A percentile compares a stretch with the other conserved stretches of the same genome.
phyloP scores from a whole-genome alignment of 2,329 filamentous ascomycete genomes.

The Seiridium cupressi region DNA sequence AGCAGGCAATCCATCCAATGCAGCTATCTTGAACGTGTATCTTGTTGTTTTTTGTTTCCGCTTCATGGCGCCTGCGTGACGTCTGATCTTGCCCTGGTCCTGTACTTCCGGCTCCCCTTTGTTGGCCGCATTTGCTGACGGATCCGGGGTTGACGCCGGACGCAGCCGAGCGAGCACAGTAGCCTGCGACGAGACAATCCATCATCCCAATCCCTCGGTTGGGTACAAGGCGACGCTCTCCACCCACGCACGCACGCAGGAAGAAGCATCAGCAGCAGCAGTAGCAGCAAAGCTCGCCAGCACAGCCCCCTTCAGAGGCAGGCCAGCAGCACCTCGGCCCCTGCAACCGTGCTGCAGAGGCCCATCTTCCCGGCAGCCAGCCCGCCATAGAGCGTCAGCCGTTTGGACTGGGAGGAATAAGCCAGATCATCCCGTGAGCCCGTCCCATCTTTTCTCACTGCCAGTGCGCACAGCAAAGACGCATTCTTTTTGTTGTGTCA shows the following conservation, averaged over 20 bases:
- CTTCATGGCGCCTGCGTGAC: neutral
- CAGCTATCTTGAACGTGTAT: too few relatives aligned
- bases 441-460: conserved; percentile 12
- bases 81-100: too few relatives aligned
- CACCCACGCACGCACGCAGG: neutral
- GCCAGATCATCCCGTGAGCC: conserved; percentile 8
- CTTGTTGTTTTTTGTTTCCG: neutral
- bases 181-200: neutral
- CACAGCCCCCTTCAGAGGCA: neutral
- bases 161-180: neutral
- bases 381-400: conserved; percentile 10
- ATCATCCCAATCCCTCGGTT: neutral
- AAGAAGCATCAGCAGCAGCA: neutral
- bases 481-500: neutral
- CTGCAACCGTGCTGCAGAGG: conserved; percentile 5
- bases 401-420: conserved; percentile 6
- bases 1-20: too few relatives aligned
- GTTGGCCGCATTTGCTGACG: neutral
- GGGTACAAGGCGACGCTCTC: neutral
- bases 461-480: neutral
- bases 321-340: neutral
- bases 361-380: neutral
- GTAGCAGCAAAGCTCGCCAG: neutral
- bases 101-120: too few relatives aligned
- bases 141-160: neutral